phyloP scores from a whole-genome alignment of 805 yeast genomes.

The Wickerhamomyces xylosicus region DNA sequence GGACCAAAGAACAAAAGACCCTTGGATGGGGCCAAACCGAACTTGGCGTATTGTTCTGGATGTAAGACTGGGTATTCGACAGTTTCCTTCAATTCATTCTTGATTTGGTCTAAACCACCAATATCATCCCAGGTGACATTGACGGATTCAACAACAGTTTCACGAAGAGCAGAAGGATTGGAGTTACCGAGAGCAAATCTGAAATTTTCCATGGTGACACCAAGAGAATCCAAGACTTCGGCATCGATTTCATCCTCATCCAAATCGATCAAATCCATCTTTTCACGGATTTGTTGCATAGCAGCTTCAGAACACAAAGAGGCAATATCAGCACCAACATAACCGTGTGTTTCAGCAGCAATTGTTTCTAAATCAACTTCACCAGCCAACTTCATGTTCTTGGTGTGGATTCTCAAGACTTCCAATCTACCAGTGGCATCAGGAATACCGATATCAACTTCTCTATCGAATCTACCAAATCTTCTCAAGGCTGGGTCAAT shows the following conservation, averaged over 20 bases:
- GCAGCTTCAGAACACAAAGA: slow-evolving; percentile 99
- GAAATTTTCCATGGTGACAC: slow-evolving; percentile 98
- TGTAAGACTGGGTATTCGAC: slow-evolving; percentile 98
- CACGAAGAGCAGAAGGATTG: slow-evolving; percentile 98
- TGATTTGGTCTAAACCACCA: slow-evolving; percentile 96
- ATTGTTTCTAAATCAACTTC: slow-evolving; percentile 94
- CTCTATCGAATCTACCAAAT: slow-evolving; percentile 87
- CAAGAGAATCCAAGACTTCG: slow-evolving; percentile 89
- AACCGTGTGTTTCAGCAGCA: slow-evolving; percentile 98
- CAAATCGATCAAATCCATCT: slow-evolving; percentile 94
- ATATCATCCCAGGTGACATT: slow-evolving; percentile 99
- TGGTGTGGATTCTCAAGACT: slow-evolving; percentile 93
- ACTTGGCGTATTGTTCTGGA: slow-evolving; percentile 97
- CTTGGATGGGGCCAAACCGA: slow-evolving; percentile 95
- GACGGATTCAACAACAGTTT: slow-evolving; percentile 97
- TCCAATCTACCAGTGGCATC: slow-evolving; percentile 98
- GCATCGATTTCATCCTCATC: slow-evolving; percentile 97
- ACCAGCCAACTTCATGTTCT: slow-evolving; percentile 92
- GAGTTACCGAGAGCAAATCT: slow-evolving; percentile 96
- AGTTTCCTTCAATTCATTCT: slow-evolving; percentile 95
- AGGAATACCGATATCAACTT: slow-evolving; percentile 88
- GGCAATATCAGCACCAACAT: slow-evolving; percentile 98
- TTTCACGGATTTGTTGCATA: slow-evolving; percentile 99
- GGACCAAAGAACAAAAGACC: slow-evolving; percentile 99
- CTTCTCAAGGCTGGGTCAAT: slow-evolving; percentile 76